phyloP scores from a whole-genome alignment of 805 yeast genomes.

The Saturnispora gosingensis region DNA sequence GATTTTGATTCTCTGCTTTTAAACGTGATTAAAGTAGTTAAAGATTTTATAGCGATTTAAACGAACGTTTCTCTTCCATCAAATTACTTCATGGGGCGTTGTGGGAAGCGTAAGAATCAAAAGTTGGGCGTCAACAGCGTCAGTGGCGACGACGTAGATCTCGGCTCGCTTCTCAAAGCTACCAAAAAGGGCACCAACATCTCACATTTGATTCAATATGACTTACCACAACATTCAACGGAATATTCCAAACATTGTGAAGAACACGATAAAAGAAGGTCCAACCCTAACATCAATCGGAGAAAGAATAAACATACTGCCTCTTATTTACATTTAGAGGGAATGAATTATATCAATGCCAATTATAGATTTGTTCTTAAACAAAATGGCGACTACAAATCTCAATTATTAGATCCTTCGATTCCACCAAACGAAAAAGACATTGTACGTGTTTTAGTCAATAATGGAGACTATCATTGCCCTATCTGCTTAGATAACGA shows the following conservation, averaged over 20 bases:
- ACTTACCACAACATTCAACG: slow-evolving; percentile 28
- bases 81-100: slow-evolving; percentile 1
- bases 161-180: not conserved
- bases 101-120: slow-evolving; percentile 3
- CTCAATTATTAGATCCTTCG: slow-evolving; percentile 67
- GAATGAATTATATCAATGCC: slow-evolving; percentile 69
- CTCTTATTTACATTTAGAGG: slow-evolving; percentile 38
- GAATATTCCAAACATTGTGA: not conserved
- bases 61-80: not conserved
- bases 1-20: slow-evolving; percentile 16
- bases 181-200: slow-evolving; percentile 31
- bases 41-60: not conserved
- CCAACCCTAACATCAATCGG: slow-evolving; percentile 17
- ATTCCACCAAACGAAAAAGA: slow-evolving; percentile 51
- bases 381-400: slow-evolving; percentile 41
- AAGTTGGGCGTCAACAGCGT: not conserved
- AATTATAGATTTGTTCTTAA: slow-evolving; percentile 80
- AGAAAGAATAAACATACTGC: slow-evolving; percentile 6
- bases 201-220: slow-evolving; percentile 58
- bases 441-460: slow-evolving; percentile 65
- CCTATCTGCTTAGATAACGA: slow-evolving; percentile 85
- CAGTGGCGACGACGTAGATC: not conserved
- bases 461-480: slow-evolving; percentile 60
- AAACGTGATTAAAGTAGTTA: slow-evolving; percentile 1
- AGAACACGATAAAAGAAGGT: slow-evolving; percentile 7